phyloP scores from a whole-genome alignment of 2,329 filamentous ascomycete species.

The Parastagonospora nodorum region DNA sequence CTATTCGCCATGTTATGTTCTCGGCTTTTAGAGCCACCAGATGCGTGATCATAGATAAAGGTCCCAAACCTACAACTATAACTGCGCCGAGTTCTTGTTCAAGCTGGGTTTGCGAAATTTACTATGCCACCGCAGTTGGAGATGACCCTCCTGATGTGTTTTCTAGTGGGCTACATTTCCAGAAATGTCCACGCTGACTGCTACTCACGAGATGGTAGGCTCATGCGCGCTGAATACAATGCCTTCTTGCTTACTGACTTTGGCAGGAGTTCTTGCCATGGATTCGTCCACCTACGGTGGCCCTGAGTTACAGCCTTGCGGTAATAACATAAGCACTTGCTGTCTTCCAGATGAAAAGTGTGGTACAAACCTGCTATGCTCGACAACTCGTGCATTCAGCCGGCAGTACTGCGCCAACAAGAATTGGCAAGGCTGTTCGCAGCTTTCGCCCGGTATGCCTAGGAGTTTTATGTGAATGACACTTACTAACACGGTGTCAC shows the following conservation, averaged over 20 bases:
- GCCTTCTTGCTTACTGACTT: background rate
- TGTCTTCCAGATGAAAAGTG: slow-evolving; percentile 6
- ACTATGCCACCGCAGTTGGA: too few species aligned
- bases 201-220: background rate
- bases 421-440: slow-evolving; percentile 4
- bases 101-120: too few species aligned
- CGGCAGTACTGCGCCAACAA: slow-evolving; percentile 7
- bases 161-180: too few species aligned
- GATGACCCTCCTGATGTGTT: too few species aligned
- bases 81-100: too few species aligned
- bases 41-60: too few species aligned
- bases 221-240: background rate
- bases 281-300: slow-evolving; percentile 4
- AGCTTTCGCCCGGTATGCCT: background rate
- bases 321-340: slow-evolving; percentile 7
- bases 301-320: slow-evolving; percentile 7
- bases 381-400: background rate
- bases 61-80: too few species aligned
- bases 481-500: background rate
- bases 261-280: slow-evolving; percentile 3
- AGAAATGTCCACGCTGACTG: background rate
- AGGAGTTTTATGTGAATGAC: background rate
- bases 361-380: slow-evolving; percentile 10
- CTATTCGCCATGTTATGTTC: too few species aligned
- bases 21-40: too few species aligned